These are phyloP conservation scores for Mallotus nudiflorus DNA, from an alignment of 345 rosid species.

Conservation along the genomic window DNA sequence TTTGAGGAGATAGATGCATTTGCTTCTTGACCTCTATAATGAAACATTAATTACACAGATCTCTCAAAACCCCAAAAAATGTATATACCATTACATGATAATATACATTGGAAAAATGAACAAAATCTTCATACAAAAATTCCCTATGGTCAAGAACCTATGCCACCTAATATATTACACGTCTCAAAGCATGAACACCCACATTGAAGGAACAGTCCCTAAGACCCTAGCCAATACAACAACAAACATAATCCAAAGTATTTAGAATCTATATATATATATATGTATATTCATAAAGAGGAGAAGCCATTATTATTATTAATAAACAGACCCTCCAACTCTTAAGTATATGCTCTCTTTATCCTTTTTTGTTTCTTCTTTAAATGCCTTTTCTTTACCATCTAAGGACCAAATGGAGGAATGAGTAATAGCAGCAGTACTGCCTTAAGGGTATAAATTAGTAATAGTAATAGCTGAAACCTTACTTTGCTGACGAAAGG, in stretches of 20 bases:
- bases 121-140: conserved; percentile 25
- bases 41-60: not conserved
- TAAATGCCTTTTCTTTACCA: not conserved
- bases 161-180: not conserved
- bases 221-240: conserved; percentile 12
- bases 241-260: conserved; percentile 27
- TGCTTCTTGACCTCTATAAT: conserved; percentile 22
- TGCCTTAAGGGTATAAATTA: not conserved
- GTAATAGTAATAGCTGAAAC: conserved; percentile 13
- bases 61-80: conserved; percentile 26
- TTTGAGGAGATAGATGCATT: conserved; percentile 32
- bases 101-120: conserved; percentile 18
- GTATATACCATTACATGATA: conserved; percentile 2
- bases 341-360: not conserved
- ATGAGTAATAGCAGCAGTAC: conserved; percentile 11
- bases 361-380: not conserved
- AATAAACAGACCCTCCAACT: conserved; percentile 9
- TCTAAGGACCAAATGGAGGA: conserved; percentile 23
- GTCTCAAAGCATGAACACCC: conserved; percentile 32
- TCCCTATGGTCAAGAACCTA: conserved; percentile 28
- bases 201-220: conserved; percentile 27
- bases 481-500: conserved; percentile 37
- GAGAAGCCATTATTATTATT: not conserved
- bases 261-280: not conserved
- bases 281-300: not conserved